These are phyloP conservation scores for Mucor lusitanicus DNA, from an alignment of 371 early-diverging fungal genomes.

Conservation along the genomic window DNA sequence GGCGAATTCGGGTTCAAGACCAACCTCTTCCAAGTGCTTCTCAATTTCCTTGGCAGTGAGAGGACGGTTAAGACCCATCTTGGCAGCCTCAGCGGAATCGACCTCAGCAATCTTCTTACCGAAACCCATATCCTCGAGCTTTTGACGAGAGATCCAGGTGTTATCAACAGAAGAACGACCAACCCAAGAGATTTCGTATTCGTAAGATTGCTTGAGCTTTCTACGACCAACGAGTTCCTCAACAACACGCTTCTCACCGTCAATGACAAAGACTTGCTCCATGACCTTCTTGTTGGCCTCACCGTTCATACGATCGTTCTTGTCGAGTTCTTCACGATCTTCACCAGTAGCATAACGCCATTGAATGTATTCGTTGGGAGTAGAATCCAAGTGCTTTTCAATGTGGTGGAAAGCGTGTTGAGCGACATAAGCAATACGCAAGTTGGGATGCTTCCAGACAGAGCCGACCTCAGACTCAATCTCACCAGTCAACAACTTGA, in stretches of 20 bases:
- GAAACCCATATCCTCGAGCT: constrained; percentile 69
- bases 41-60: constrained; percentile 68
- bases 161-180: constrained; percentile 63
- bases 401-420: constrained; percentile 90
- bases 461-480: constrained; percentile 63
- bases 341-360: constrained; percentile 84
- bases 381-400: constrained; percentile 77
- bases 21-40: constrained; percentile 71
- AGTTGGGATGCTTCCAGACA: constrained; percentile 77
- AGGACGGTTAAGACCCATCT: constrained; percentile 62
- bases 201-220: constrained; percentile 69
- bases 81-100: constrained; percentile 67
- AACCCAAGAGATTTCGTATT: constrained; percentile 68
- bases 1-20: constrained; percentile 71
- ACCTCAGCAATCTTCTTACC: no score
- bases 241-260: constrained; percentile 64
- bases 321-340: constrained; percentile 77
- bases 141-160: constrained; percentile 73
- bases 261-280: constrained; percentile 60
- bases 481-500: constrained; percentile 85
- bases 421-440: constrained; percentile 86
- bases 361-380: constrained; percentile 83
- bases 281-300: constrained; percentile 67
- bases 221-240: constrained; percentile 66
- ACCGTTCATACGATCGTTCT: constrained; percentile 59